Conservation (phyloP, 164 flowering plant species). For the Umbilicus rupestris region DNA sequence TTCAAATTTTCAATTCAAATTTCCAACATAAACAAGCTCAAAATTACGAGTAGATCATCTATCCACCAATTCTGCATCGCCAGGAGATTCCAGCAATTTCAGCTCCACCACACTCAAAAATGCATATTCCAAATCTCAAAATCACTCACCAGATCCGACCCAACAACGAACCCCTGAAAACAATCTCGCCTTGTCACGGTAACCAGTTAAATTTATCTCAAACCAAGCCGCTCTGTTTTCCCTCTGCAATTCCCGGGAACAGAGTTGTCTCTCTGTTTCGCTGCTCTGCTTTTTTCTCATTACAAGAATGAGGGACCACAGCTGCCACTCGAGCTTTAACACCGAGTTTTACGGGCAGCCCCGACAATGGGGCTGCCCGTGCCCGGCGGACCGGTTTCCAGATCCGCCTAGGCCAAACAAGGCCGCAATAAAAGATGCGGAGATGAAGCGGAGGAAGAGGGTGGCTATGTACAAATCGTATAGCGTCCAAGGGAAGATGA, state of each 20-base stretch:
- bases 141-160: neutral
- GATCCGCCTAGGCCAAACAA: neutral
- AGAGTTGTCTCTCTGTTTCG: neutral
- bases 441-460: conserved; percentile 26
- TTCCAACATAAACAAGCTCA: no score
- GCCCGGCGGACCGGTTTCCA: neutral
- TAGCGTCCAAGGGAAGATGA: conserved; percentile 26
- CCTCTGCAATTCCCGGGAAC: neutral
- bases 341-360: neutral
- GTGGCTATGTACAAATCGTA: conserved; percentile 29
- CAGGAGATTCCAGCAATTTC: neutral
- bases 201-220: neutral
- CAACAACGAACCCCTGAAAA: neutral
- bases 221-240: neutral
- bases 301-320: neutral
- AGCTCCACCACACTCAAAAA: neutral
- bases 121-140: neutral
- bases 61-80: neutral
- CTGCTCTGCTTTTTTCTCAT: neutral
- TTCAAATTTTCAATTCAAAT: no score
- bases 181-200: neutral
- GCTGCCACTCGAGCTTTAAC: neutral
- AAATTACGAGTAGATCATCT: no score
- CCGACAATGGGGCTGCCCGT: neutral
- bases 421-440: conserved; percentile 12